phyloP scores from a whole-genome alignment of 2,329 filamentous ascomycete genomes.

The Diatrype stigma region DNA sequence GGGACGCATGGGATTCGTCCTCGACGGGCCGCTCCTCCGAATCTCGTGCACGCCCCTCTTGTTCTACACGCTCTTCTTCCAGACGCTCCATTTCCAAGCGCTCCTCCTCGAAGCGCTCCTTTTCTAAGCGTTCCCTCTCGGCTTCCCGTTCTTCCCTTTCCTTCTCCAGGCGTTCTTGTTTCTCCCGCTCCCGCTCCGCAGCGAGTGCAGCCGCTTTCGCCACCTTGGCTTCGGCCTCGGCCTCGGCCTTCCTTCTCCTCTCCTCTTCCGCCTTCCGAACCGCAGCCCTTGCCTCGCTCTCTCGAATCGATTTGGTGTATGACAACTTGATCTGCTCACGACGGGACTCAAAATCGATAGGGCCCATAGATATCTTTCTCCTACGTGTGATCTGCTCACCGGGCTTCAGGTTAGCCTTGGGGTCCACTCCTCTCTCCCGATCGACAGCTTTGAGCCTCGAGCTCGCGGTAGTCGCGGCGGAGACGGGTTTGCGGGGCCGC shows the following conservation, averaged over 20 bases:
- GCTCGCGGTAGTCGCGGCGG: constrained; percentile 66
- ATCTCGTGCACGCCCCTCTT: constrained; percentile 2
- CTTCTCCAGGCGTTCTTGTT: constrained; percentile 2
- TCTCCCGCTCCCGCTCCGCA: constrained; percentile 21
- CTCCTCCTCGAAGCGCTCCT: constrained; percentile 11
- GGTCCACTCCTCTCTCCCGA: constrained; percentile 29
- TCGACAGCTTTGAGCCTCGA: constrained; percentile 64
- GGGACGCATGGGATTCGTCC: constrained; percentile 4
- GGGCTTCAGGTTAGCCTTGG: constrained; percentile 30
- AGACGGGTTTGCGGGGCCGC: constrained; percentile 74
- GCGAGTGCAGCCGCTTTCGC: constrained; percentile 41
- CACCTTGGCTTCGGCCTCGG: constrained; percentile 36
- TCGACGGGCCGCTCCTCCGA: constrained; percentile 4
- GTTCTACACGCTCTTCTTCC: constrained; percentile 1
- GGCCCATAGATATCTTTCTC: constrained; percentile 60
- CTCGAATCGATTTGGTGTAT: constrained; percentile 78
- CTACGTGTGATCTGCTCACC: constrained; percentile 37
- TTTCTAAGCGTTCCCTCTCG: constrained; percentile 9
- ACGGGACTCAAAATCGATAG: constrained; percentile 80
- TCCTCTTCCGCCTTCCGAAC: constrained; percentile 47
- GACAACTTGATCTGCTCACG: constrained; percentile 79
- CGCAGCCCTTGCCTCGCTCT: constrained; percentile 60
- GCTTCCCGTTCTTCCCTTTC: constrained; percentile 8
- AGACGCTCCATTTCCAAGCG: constrained; percentile 1
- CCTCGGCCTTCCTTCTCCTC: constrained; percentile 47